phyloP scores from a whole-genome alignment of 78 protist species.

The Thecamonas trahens region DNA sequence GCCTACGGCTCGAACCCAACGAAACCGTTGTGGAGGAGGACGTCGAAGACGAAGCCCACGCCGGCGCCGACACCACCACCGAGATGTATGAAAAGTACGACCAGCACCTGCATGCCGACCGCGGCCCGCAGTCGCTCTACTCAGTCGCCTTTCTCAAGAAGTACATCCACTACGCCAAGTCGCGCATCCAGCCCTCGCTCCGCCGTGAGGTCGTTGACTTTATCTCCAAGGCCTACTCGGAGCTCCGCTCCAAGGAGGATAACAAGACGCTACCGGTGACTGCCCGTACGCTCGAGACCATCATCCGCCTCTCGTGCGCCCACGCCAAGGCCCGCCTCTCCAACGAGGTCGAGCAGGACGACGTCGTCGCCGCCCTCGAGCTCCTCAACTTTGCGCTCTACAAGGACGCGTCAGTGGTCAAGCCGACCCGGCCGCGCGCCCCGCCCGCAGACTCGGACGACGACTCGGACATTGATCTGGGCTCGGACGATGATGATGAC shows the following conservation, averaged over 20 bases:
- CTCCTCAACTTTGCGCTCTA: constrained; percentile 39
- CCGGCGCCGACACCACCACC: constrained; percentile 14
- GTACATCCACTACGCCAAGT: constrained; percentile 47
- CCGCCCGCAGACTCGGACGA: not conserved
- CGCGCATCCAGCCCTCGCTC: constrained; percentile 36
- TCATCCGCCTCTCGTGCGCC: constrained; percentile 93
- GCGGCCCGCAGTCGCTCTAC: constrained; percentile 16
- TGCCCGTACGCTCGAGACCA: constrained; percentile 93
- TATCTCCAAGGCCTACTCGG: constrained; percentile 16
- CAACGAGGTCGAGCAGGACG: not conserved
- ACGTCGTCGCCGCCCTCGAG: constrained; percentile 41
- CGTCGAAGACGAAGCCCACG: not conserved
- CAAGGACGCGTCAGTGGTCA: not conserved
- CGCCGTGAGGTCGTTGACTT: constrained; percentile 33
- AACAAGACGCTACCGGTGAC: constrained; percentile 82
- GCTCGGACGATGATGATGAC: not conserved
- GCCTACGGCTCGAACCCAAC: not conserved
- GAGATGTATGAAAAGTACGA: constrained; percentile 38
- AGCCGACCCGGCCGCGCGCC: not conserved
- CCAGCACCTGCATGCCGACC: constrained; percentile 25
- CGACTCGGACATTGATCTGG: not conserved
- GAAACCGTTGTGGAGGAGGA: constrained; percentile 4
- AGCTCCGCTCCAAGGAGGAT: constrained; percentile 29
- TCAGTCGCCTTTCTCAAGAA: constrained; percentile 55
- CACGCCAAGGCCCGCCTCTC: constrained; percentile 88